Evolutionary conservation across 1,284 basidiomycete species (phyloP), one percentile per base, ranked within the genome.

Genomic region (Cryptococcus wingfieldii): DNA sequence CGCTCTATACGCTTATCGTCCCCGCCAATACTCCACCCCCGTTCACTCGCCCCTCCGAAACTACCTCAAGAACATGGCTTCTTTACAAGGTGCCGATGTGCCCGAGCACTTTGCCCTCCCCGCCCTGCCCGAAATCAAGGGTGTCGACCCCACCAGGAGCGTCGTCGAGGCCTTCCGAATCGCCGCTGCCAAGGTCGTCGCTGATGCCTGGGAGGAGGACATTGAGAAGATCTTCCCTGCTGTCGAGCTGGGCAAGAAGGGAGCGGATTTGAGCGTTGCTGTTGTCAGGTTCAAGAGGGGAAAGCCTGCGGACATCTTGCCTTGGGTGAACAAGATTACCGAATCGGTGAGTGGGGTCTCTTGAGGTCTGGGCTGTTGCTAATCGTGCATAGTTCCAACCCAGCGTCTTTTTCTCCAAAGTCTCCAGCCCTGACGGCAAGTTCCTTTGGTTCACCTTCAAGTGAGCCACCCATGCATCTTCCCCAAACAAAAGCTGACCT

Each of bases 201-300:
- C 86, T 8, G 83, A 87, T 47, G 83, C 85, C 0, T 80, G 95
- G 31, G 78, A 79, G 2, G 78, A 92, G 56, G 83, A 86, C 0
- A 67, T 89, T 23, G 86, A 88, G 48, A 80, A 90, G 69, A 89
- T 86, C 0, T 95, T 88, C 73, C 76, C 82, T 28, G 94, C 89
- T 14, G 88, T 97, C 5, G 89, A 94, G 74, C 88, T 87, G 63
- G 70, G 70, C 45, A 46, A 92, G 79, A 94, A 95, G 78, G 90
- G 88, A 16, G 86, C 84, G 47, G 95, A 99, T 78, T 92, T 96
- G 67, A 90, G 89, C 0, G 83, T 98, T 34, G 93, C 96, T 5
- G 77, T 98, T 43, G 90, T 94, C 27, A 83, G 95, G 55, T 98
- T 95, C 79, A 83, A 89, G 63, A 81, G 97, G 49, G 85, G 86